phyloP scores from a whole-genome alignment of 1,139 yeast species.

The Geotrichum europaeum region DNA sequence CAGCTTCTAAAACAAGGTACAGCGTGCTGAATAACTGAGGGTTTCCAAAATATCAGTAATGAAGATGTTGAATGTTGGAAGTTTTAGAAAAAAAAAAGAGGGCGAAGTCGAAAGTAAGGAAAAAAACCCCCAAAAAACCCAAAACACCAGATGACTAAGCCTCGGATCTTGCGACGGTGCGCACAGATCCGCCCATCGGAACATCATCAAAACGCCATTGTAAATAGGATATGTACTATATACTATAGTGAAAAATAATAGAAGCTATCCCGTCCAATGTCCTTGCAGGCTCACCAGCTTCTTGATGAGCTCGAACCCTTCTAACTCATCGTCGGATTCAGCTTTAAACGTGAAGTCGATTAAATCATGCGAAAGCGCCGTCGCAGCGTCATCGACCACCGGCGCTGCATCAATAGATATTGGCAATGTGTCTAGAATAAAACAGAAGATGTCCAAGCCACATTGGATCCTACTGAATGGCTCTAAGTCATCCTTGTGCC shows the following conservation, averaged over 20 bases:
- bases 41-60: too few species aligned
- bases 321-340: conserved; percentile 1
- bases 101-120: not conserved
- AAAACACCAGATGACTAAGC: not conserved
- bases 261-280: not conserved
- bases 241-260: not conserved
- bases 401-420: conserved; percentile 4
- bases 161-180: not conserved
- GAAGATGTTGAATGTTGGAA: not conserved
- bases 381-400: conserved; percentile 1
- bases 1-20: not conserved
- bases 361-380: not conserved
- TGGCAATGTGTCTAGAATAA: conserved; percentile 13
- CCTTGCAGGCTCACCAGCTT: not conserved
- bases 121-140: not conserved
- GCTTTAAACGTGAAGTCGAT: conserved; percentile 4
- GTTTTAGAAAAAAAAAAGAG: not conserved
- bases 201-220: not conserved
- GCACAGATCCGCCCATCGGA: not conserved
- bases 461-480: conserved; percentile 14
- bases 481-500: not conserved
- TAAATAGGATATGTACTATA: not conserved
- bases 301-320: conserved; percentile 3
- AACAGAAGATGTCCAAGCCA: conserved; percentile 14
- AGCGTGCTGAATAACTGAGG: not conserved